phyloP scores from a whole-genome alignment of 1,284 basidiomycete species.

The Leccinum fuscescens region DNA sequence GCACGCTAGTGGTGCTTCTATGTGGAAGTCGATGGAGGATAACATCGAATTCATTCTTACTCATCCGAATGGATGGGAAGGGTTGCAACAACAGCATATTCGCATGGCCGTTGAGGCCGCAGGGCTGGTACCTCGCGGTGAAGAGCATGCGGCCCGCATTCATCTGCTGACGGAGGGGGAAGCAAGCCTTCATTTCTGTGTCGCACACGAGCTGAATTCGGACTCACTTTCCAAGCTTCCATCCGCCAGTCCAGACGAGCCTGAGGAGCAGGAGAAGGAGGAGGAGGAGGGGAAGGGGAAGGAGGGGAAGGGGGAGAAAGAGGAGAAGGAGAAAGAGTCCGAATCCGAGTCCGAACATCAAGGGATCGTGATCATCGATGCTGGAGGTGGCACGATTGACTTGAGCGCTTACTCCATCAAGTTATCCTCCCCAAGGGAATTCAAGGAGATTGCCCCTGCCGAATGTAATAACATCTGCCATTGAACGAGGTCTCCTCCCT shows the following conservation, averaged over 20 bases:
- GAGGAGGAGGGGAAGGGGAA: neutral
- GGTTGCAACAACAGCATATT: neutral
- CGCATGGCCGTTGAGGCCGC: neutral
- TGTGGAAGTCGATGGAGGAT: neutral
- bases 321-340: neutral
- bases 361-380: conserved; percentile 51
- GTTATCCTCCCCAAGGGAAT: conserved; percentile 26
- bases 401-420: conserved; percentile 45
- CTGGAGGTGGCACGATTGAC: conserved; percentile 58
- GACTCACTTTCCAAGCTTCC: conserved; percentile 21
- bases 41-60: neutral
- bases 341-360: conserved; percentile 23
- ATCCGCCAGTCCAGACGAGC: conserved; percentile 9
- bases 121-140: neutral
- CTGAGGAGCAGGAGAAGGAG: conserved; percentile 15
- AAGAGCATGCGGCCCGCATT: neutral
- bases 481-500: neutral
- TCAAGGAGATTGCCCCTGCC: conserved; percentile 40
- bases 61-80: neutral
- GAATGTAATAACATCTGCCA: conserved; percentile 35
- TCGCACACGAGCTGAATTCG: conserved; percentile 35
- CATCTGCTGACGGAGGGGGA: neutral
- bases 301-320: too few relatives aligned
- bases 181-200: conserved; percentile 44
- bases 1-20: neutral